Percentiles rank a stretch among this genome's conserved stretches.
Conservation (phyloP, 2,329 filamentous ascomycete species). For the Aspergillus neoniger region DNA sequence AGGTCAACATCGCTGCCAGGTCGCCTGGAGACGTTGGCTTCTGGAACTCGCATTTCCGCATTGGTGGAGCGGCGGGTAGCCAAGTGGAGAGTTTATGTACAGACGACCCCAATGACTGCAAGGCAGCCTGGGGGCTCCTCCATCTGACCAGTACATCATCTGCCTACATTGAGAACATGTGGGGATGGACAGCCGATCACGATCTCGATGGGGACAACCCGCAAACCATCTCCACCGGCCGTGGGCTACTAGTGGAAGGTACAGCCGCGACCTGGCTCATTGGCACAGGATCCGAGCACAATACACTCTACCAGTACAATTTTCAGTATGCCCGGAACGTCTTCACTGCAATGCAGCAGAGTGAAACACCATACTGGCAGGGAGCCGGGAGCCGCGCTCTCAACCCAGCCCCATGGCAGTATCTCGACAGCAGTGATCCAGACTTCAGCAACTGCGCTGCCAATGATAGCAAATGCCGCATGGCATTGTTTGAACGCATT, state of each 20-base stretch:
- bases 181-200: constrained; percentile 53
- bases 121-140: constrained; percentile 52
- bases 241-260: constrained; percentile 46
- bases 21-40: constrained; percentile 54
- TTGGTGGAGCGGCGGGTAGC: constrained; percentile 49
- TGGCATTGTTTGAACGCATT: constrained; percentile 36
- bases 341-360: constrained; percentile 41
- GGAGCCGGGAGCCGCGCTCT: constrained; percentile 23
- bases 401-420: constrained; percentile 30
- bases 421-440: constrained; percentile 27
- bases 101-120: constrained; percentile 41
- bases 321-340: constrained; percentile 46
- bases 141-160: constrained; percentile 51
- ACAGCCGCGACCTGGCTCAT: constrained; percentile 48
- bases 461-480: constrained; percentile 38
- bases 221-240: constrained; percentile 39
- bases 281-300: constrained; percentile 51
- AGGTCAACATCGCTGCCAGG: constrained; percentile 54
- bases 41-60: constrained; percentile 50
- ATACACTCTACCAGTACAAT: constrained; percentile 52
- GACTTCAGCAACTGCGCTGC: constrained; percentile 31
- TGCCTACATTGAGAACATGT: constrained; percentile 57
- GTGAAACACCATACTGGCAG: constrained; percentile 37
- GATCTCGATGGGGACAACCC: constrained; percentile 46
- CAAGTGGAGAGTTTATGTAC: constrained; percentile 43